Conservation (phyloP, 1,139 yeast genomes). For the Blastobotrys persicus region DNA sequence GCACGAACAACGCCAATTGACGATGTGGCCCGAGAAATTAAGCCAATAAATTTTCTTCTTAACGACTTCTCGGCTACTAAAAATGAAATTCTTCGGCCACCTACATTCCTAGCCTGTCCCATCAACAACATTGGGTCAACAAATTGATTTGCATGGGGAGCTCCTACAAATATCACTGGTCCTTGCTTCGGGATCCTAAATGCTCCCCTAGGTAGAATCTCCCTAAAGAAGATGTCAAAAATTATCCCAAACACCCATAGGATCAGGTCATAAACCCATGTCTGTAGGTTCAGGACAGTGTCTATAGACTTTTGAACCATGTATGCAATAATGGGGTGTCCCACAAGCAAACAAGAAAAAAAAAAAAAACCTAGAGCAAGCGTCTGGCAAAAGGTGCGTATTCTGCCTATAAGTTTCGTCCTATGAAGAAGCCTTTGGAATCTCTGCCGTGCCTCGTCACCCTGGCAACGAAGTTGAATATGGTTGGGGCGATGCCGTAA, state of each 20-base stretch:
- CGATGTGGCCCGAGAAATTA: constrained; percentile 69
- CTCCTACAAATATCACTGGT: constrained; percentile 91
- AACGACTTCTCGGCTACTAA: constrained; percentile 84
- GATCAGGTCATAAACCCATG: constrained; percentile 38
- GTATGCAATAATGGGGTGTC: background rate
- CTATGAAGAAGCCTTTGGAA: background rate
- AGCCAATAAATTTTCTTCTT: constrained; percentile 65
- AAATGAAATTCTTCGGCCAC: constrained; percentile 75
- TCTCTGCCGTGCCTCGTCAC: background rate
- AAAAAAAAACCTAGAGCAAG: background rate
- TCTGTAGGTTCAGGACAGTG: constrained; percentile 11
- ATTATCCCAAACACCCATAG: constrained; percentile 40
- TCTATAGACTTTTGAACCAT: constrained; percentile 15
- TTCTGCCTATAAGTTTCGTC: background rate
- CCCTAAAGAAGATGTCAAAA: constrained; percentile 72
- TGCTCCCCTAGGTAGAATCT: constrained; percentile 87
- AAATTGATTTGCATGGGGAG: constrained; percentile 96
- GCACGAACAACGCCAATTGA: constrained; percentile 90
- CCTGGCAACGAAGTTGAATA: background rate
- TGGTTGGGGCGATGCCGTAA: background rate
- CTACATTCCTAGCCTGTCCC: constrained; percentile 74
- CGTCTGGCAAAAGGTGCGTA: background rate
- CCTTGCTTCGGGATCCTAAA: constrained; percentile 80
- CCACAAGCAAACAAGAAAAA: background rate
- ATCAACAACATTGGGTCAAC: constrained; percentile 85